Percentiles rank a stretch among this genome's conserved stretches.
Evolutionary conservation across 129 eudicot species (phyloP).

Genomic region (Kitagawia praeruptora): DNA sequence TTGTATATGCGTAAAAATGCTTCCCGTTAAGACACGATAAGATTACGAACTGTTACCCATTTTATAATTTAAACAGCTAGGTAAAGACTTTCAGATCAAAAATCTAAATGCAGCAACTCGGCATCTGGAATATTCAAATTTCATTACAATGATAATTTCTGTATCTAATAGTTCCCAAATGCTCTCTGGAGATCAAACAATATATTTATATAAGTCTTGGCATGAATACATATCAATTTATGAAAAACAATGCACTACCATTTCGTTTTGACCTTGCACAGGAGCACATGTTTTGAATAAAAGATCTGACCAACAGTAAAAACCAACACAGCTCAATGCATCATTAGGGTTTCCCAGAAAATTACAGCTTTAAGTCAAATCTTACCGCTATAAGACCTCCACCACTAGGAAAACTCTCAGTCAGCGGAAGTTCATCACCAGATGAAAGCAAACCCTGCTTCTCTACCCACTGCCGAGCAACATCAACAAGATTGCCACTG

Average conservation of each 20-base stretch:
- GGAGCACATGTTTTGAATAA: not conserved
- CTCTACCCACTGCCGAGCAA: slow-evolving; percentile 91
- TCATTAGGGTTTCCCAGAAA: not conserved
- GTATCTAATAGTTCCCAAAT: not conserved
- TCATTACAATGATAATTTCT: not conserved
- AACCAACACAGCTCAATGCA: not conserved
- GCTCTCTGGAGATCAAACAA: too few relatives aligned
- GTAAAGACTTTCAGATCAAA: not conserved
- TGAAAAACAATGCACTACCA: not conserved
- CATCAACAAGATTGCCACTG: slow-evolving; percentile 97
- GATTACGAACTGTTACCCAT: not conserved
- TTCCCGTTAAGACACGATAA: not conserved
- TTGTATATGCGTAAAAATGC: not conserved
- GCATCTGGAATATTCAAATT: not conserved
- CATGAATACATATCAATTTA: too few relatives aligned
- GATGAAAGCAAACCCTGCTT: slow-evolving; percentile 91
- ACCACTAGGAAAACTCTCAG: slow-evolving; percentile 81
- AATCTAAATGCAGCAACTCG: not conserved
- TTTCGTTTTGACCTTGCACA: not conserved
- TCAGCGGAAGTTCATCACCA: slow-evolving; percentile 77
- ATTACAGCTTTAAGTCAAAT: slow-evolving; percentile 1
- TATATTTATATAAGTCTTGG: too few relatives aligned
- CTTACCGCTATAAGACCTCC: slow-evolving; percentile 85
- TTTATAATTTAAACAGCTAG: not conserved
- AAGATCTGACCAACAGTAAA: not conserved